These are phyloP conservation scores for Coelastrella sp. DNA, from an alignment of 139 green algal genomes.

Conservation along the genomic window DNA sequence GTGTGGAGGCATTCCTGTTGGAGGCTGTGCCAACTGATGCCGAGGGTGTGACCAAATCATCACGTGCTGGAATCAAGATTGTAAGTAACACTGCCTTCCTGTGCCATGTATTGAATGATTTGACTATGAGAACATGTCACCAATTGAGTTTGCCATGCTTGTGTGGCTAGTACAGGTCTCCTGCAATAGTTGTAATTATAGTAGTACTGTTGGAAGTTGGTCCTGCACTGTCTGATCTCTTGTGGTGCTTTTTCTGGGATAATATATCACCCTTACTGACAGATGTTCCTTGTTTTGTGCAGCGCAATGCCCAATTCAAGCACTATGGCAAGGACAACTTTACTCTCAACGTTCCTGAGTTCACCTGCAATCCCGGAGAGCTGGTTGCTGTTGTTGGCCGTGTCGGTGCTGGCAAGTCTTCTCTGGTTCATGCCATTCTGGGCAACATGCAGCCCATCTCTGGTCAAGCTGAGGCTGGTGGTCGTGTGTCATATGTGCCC, in stretches of 20 bases:
- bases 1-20: constrained; percentile 71
- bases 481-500: constrained; percentile 60
- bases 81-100: constrained; percentile 9
- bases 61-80: constrained; percentile 14
- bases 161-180: background rate
- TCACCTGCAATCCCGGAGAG: constrained; percentile 62
- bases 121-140: background rate
- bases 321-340: constrained; percentile 63
- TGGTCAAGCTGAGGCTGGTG: constrained; percentile 53
- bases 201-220: background rate
- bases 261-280: background rate
- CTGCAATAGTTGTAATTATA: too few relatives aligned
- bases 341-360: constrained; percentile 60
- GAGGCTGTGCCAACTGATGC: constrained; percentile 33
- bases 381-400: constrained; percentile 71
- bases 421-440: constrained; percentile 63
- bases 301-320: constrained; percentile 60
- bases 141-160: background rate
- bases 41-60: constrained; percentile 24
- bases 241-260: background rate
- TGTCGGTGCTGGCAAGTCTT: constrained; percentile 66
- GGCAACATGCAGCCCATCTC: constrained; percentile 67
- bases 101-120: background rate
- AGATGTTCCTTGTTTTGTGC: background rate
- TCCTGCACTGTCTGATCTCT: background rate